Conservation (phyloP, 257 asterid genomes). For the Fraxinus excelsior region DNA sequence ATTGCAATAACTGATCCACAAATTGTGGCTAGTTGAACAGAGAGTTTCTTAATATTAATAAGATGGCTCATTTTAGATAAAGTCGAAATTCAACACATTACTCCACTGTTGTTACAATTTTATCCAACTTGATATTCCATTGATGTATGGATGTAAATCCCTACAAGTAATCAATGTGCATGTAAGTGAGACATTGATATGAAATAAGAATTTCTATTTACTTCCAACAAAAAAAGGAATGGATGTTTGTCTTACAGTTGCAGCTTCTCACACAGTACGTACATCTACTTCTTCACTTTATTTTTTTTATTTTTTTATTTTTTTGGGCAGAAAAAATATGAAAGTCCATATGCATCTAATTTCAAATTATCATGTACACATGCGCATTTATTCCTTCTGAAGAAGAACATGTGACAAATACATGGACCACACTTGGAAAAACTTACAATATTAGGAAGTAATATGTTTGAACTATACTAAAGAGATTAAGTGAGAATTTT, state of each 20-base stretch:
- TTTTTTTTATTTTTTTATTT: background rate
- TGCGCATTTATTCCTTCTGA: background rate
- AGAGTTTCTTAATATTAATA: background rate
- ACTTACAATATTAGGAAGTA: background rate
- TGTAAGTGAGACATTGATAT: background rate
- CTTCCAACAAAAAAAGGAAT: background rate
- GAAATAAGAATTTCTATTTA: background rate
- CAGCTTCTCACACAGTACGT: background rate
- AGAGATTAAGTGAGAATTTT: background rate
- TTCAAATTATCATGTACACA: too few species aligned
- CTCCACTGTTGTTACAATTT: background rate
- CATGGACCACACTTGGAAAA: background rate
- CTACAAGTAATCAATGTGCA: background rate
- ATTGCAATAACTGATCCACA: background rate
- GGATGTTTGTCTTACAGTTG: background rate
- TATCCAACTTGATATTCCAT: background rate
- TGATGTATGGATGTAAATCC: background rate
- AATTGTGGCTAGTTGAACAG: background rate
- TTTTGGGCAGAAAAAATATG: background rate
- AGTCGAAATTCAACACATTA: background rate
- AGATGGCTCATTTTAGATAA: background rate
- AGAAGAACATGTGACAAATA: background rate
- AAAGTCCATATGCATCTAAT: background rate
- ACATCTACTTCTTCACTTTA: background rate
- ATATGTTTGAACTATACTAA: background rate